Evolutionary conservation across 129 eudicot species (phyloP).

Genomic region (Artemisia argyi): DNA sequence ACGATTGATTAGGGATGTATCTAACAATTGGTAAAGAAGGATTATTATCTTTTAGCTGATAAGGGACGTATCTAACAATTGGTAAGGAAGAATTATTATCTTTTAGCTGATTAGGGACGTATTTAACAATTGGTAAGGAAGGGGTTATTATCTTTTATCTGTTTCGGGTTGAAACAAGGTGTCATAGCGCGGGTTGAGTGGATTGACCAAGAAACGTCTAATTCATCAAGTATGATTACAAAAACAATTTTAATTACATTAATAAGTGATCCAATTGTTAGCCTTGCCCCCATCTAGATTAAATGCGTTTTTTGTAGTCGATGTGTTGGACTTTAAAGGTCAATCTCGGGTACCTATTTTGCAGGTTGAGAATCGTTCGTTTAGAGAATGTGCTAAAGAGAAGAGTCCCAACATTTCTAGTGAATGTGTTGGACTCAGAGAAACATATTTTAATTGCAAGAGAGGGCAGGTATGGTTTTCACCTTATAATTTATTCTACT

Average conservation of each 20-base stretch:
- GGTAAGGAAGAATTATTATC: no score
- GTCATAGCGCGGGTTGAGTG: no score
- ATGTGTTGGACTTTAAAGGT: background rate
- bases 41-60: no score
- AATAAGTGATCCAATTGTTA: background rate
- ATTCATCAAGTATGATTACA: no score
- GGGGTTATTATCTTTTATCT: no score
- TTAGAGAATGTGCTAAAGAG: conserved; percentile 84
- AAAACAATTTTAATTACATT: background rate
- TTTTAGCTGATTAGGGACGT: no score
- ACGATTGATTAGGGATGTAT: no score
- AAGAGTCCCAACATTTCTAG: conserved; percentile 69
- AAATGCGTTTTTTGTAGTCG: background rate
- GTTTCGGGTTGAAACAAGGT: no score
- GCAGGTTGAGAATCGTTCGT: conserved; percentile 75
- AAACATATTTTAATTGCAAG: conserved; percentile 95
- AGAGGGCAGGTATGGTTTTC: conserved; percentile 78
- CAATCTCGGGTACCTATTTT: conserved; percentile 16
- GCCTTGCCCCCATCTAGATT: background rate
- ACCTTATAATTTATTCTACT: background rate
- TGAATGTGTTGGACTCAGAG: conserved; percentile 89
- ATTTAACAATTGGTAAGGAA: no score
- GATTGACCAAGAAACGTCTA: no score
- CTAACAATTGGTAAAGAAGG: no score
- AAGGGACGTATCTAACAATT: no score